Base-by-base conservation (phyloP, 2,329 filamentous ascomycete genomes). In the Diaporthe australafricana region DNA sequence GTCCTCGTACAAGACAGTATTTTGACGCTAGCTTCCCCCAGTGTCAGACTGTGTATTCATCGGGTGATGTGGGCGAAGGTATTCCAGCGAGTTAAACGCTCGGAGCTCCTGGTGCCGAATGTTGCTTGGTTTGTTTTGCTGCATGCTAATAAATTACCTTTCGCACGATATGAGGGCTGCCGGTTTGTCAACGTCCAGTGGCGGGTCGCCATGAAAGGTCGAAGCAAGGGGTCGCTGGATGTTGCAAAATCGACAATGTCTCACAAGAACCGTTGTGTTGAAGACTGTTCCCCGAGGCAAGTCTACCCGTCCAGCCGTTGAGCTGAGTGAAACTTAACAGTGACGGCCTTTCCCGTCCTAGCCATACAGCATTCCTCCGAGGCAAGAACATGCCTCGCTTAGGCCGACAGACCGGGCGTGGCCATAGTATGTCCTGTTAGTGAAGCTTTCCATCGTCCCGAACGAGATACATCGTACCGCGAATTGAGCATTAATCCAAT, bases 241-340 rank as follows among this genome's bases (percentile, higher is more conserved):
- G 20, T 32, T 17, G 30, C 57, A 11, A 16, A 12, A 6, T n/a
- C 14, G n/a, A n/a, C n/a, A n/a, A n/a, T 63, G 60, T 63, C 60
- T 63, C 16, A 48, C 12, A 32, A 32, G 27, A 20, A 27, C 16
- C 12, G 16, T 22, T 16, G 25, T 9, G 17, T n/a, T 35, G 3
- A 11, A 5, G 8, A n/a, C 20, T 35, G 30, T 32, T 22, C 32
- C 27, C 42, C 20, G 27, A 25, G 27, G 42, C 35, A 35, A 6
- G 17, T 48, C 25, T 48, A 48, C 20, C 42, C 60, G 17, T 48
- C 25, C 35, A 48, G 12, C 42, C 60, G 60, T 63, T 48, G 57
- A 22, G 14, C 9, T 47, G 27, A 17, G 17, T 63, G 60, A 63
- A 48, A 63, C 60, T 47, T 42, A 63, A 63, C 60, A 42, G 60